Evolutionary conservation across 768 basidiomycete species (phyloP).

Genomic region (Gymnopilus junonius): DNA sequence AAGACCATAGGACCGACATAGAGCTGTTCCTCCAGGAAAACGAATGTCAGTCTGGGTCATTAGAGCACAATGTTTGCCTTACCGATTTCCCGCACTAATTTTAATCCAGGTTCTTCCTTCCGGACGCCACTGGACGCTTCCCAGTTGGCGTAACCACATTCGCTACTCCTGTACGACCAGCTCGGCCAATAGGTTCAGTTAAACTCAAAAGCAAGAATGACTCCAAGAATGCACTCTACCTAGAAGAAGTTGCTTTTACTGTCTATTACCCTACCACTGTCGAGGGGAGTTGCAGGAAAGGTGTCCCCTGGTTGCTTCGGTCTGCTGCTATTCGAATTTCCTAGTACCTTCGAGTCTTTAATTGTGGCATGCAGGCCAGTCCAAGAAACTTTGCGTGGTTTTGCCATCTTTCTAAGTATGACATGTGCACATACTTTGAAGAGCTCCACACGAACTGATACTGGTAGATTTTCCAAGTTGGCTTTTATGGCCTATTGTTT

Average conservation of each 20-base stretch:
- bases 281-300: conserved; percentile 35
- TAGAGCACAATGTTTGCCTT: background rate
- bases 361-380: conserved; percentile 40
- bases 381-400: conserved; percentile 49
- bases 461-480: conserved; percentile 39
- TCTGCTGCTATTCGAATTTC: conserved; percentile 28
- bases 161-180: conserved; percentile 44
- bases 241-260: conserved; percentile 69
- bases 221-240: conserved; percentile 47
- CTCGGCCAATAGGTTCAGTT: conserved; percentile 43
- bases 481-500: conserved; percentile 54
- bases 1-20: too few relatives aligned
- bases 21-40: background rate
- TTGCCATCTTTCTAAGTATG: conserved; percentile 52
- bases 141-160: conserved; percentile 67
- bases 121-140: conserved; percentile 47
- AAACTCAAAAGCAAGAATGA: conserved; percentile 37
- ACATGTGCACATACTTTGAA: background rate
- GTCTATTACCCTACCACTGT: conserved; percentile 66
- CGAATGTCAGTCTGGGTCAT: conserved; percentile 2
- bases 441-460: background rate
- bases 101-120: conserved; percentile 46
- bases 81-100: background rate
- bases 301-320: conserved; percentile 63
- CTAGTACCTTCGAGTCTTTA: background rate